Base-by-base conservation (phyloP, 129 eudicot genomes). In the Chrysanthemum seticuspe region DNA sequence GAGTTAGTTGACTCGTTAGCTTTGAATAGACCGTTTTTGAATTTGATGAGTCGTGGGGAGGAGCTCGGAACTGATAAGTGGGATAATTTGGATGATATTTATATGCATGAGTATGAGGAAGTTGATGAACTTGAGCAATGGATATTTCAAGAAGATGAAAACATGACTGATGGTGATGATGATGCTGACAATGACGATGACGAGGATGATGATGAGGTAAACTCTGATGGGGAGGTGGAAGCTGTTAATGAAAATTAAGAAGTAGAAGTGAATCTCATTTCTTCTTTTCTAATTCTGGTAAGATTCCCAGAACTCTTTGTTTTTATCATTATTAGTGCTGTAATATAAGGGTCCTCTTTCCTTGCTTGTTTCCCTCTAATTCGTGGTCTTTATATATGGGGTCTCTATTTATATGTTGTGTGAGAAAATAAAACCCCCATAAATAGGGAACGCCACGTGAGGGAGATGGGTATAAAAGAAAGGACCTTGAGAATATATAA, bases 41-140 rank as follows among this genome's bases (percentile, higher is more conserved):
- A 85, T 34, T 86, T 94, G 65, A 84, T 80, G 45, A 79, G 73
- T 58, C 85, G 89, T 31, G 97, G 99, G 13, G 99, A 90, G 73
- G 99, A 94, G 76, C 82, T 94, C 19, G 97, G 99, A 61, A 80
- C 91, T 1, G 82, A 82, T 58, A 91, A 88, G 23, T 90, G 99
- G 97, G 99, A 90, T 72, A 87, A 88, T 72, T 72, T 82, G 64
- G 91, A 88, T 59, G 88, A 80, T 68, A 53, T 79, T 44, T 89
- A 87, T 70, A 78, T 82, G 89, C 96, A 87, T 70, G 98, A 87
- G 66, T 80, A 83, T 40, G 94, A 90, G 78, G 99, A 88, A 66
- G 80, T 88, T 73, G 96, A 94, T 83, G 97, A 90, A 58, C 91
- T 94, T 14, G 99, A 90, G 51, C 86, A 86, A 68, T 90, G 87